Conservation (phyloP, 441 rosid species). For the Adansonia rubrostipa region DNA sequence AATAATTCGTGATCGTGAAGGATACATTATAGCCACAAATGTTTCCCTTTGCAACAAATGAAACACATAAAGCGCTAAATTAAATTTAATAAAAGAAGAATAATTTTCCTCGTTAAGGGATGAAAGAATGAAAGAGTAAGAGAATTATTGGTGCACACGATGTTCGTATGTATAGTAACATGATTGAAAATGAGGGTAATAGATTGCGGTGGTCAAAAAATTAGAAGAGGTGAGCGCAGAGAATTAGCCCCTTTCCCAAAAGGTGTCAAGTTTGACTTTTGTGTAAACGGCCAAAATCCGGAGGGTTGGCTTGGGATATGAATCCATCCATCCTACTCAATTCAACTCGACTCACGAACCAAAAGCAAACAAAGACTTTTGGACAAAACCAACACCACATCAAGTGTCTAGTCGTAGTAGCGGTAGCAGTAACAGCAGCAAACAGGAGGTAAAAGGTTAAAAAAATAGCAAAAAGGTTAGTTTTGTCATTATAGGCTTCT, state of each 20-base stretch:
- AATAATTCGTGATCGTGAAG: too few relatives aligned
- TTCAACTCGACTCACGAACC: too few relatives aligned
- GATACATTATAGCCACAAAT: too few relatives aligned
- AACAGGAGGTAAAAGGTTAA: too few relatives aligned
- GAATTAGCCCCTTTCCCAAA: conserved; percentile 23
- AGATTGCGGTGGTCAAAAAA: not conserved
- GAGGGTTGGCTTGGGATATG: not conserved
- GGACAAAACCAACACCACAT: too few relatives aligned
- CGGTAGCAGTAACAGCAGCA: too few relatives aligned
- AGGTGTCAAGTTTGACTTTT: conserved; percentile 36
- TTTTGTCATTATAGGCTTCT: conserved; percentile 13
- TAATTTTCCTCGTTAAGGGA: not conserved
- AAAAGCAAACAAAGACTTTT: not conserved
- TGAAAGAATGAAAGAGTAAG: not conserved
- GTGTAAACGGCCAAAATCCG: not conserved
- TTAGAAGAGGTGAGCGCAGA: conserved; percentile 18
- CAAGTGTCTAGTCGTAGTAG: too few relatives aligned
- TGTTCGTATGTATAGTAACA: not conserved
- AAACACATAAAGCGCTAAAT: too few relatives aligned
- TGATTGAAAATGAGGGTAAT: not conserved
- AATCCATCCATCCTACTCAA: not conserved
- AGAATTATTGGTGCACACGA: not conserved
- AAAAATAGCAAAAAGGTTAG: not conserved
- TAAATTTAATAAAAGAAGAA: not conserved
- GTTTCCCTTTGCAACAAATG: too few relatives aligned